Base-by-base conservation (phyloP, 225 moss, liverwort and hornwort genomes). In the Pleurozium schreberi region DNA sequence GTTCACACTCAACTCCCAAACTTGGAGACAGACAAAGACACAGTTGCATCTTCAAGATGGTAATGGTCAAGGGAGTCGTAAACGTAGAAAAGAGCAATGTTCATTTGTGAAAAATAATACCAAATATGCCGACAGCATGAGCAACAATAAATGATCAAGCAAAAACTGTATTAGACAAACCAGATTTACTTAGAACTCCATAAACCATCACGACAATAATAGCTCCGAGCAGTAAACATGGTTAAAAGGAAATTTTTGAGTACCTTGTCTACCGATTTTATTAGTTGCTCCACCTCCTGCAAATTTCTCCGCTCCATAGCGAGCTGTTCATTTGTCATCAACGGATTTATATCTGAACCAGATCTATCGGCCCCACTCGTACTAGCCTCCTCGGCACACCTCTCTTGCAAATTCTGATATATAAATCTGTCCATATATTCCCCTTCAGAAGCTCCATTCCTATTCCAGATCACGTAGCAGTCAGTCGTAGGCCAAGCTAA, bases 181-280 rank as follows among this genome's bases (percentile, higher is more conserved):
- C 38, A 89, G 45, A 61, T 45, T 49, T 57, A 12, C 65, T 79
- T 52, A 52, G 10, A 84, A 87, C 33, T 85, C 79, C 47, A 47
- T 64, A 63, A 33, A 84, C 61, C 63, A 82, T 90, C 69, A 62
- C 16, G 64, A 76, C 18, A 78, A 81, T 30, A 74, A 80, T 28
- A 80, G 67, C 73, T 67, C 40, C 33, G 18, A 23, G 64, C n/a
- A 88, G 75, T 28, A 74, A 88, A 88, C 16, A 52, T 43, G 83
- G 49, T 27, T 20, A 88, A 30, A 67, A 68, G 38, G 59, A 88
- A 75, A 75, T 67, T 75, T 49, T 91, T 68, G 59, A 89, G 68
- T 71, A 95, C 95, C 95, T 95, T 92, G 78, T 93, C 92, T 86
- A 93, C 88, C 22, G 91, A 91, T 88, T 93, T 95, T 63, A 95